Conservation (phyloP, 345 rosid genomes). For the Salix purpurea region DNA sequence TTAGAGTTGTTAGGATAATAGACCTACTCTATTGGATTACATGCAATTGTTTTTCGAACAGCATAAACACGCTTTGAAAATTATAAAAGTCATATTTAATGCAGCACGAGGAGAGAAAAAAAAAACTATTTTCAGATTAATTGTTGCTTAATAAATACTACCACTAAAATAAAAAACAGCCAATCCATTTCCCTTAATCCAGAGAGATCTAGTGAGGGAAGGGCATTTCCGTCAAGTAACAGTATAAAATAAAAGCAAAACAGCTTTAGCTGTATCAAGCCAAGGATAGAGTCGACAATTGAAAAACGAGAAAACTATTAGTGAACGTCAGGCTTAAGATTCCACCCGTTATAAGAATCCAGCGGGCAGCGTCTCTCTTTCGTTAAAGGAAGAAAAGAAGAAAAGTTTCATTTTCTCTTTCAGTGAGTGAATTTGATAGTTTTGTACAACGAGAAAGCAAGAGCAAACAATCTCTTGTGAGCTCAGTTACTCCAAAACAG, state of each 20-base stretch:
- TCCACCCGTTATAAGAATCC: background rate
- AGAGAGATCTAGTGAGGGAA: background rate
- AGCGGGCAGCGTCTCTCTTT: background rate
- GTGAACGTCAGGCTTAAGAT: background rate
- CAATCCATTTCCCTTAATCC: background rate
- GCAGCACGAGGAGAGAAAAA: no score
- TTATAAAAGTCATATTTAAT: no score
- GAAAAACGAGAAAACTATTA: background rate
- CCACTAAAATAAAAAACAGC: no score
- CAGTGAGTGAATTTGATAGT: background rate
- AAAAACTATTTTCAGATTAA: no score
- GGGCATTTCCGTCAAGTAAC: conserved; percentile 21
- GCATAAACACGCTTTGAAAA: no score
- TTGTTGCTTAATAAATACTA: no score
- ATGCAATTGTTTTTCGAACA: no score
- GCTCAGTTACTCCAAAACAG: background rate
- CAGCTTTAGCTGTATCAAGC: background rate
- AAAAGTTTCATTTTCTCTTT: background rate
- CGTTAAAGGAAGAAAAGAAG: background rate
- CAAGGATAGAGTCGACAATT: conserved; percentile 22
- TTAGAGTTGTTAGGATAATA: no score
- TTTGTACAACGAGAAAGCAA: background rate
- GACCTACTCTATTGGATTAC: no score
- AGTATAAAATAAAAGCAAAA: background rate
- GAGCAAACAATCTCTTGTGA: background rate